Base-by-base conservation (phyloP, 208 protist genomes). In the Vickermania spadyakhi region DNA sequence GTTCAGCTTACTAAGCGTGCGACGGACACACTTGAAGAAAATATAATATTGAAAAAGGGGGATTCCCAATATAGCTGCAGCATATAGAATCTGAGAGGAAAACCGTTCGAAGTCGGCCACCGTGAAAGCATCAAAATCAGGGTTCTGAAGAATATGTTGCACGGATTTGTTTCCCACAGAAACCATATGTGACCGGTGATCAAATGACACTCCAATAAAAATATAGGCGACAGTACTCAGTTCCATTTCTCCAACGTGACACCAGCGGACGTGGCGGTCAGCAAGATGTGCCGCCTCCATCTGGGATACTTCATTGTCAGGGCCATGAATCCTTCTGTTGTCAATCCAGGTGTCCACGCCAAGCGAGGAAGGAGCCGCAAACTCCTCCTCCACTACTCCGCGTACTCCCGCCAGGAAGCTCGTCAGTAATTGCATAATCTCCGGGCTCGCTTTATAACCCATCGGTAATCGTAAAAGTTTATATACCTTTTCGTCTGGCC, bases 361-460 rank as follows among this genome's bases (percentile, higher is more conserved):
- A 28, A 55, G 7, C 7, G 51, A 27, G 7, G 25, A 28, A 18
- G 51, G 51, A 23, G 51, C 51, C 21, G 51, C 51, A 23, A 28
- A 27, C 51, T 55, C 21, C 25, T 11, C n/a, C 11, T 5, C 7
- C 25, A 55, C 51, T 5, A 22, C 21, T 55, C n/a, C 7, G 5
- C n/a, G 51, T 26, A 28, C 51, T 7, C 51, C 51, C 25, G 51
- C 51, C 51, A 55, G 11, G 7, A 27, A 11, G 13, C 21, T 28
- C 5, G 51, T 55, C 13, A 55, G 51, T 5, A 55, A 26, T 55
- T 55, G 51, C 51, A 55, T 55, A 27, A 55, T 55, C 26, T 55
- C 51, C 5, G 51, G 51, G 25, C 51, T 55, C 11, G 51, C 51
- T 11, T 5, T 18, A 55, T 55, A 55, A 28, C 51, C 51, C 51